Base-by-base conservation (phyloP, 495 filamentous ascomycete genomes). In the Cercophora sp. region DNA sequence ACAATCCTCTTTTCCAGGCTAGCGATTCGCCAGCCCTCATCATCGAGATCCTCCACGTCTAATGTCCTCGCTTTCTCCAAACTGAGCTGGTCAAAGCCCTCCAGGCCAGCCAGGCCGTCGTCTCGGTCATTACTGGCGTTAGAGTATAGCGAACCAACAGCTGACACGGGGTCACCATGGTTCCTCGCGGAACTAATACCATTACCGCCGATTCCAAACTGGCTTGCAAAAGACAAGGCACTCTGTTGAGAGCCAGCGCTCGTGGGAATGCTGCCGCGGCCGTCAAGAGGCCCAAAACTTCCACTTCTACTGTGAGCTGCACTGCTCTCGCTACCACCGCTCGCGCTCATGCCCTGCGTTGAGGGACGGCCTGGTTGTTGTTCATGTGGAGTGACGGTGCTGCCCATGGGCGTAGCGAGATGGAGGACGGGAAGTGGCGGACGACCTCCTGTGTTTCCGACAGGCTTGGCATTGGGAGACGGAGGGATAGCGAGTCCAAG, bases 41-140 rank as follows among this genome's bases (percentile, higher is more conserved):
- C 91, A 68, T 97, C 90, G 52, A 98, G 68, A 58, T 97, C 90
- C 48, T 96, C 91, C 11, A 95, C 91, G 69, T 98, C 93, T 23
- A 92, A 65, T 13, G 83, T 83, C 54, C 84, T 75, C 26, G 88
- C 90, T 69, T 85, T 91, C 60, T 94, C 89, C 25, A 91, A 54
- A 48, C 79, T 85, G 54, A 89, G 69, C 68, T 85, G 83, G 60
- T 87, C 85, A 35, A 93, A 77, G 64, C 85, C 84, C 18, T 87
- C 85, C 22, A 90, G 71, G 15, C 78, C 79, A 2, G 43, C 52
- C 6, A 20, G 37, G 26, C 82, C 78, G 44, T 88, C 86, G n/a
- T n/a, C n/a, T n/a, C n/a, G n/a, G n/a, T n/a, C n/a, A n/a, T n/a
- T n/a, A 50, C 79, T 82, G 20, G 78, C 75, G 52, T 89, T 85